Evolutionary conservation across 495 filamentous ascomycete species (phyloP), one percentile per base, ranked within the genome.

Genomic region (Podospora bellae-mahoneyi): DNA sequence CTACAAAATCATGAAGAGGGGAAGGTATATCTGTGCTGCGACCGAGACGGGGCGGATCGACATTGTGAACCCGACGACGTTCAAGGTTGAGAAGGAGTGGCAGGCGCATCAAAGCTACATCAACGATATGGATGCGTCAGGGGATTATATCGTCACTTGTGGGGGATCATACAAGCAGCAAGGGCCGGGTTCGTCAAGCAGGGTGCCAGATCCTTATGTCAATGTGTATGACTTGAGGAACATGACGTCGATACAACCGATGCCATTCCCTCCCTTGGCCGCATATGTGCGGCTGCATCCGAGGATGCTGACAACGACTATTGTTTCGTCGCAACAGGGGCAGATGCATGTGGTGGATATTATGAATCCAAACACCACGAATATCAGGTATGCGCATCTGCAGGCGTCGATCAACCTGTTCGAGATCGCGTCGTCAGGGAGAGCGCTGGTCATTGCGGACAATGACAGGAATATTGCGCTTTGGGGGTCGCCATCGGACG

Each of bases 281-380:
- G 94, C 94, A 23, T 94, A 92, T 80, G 93, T 97, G 13, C 88
- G 95, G 53, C 92, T 98, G 88, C 96, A 99, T 76, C 96, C 96
- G 9, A 90, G 91, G 64, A 90, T 98, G 83, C 90, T 92, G 44
- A 97, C 95, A 3, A 97, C 95, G 0, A 92, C 90, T 74, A 91
- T 98, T 70, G 90, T 98, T 65, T 89, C 90, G 20, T 96, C 94
- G 2, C 91, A 94, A 74, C 89, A 86, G 56, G 95, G 96, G 0
- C 93, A 97, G 77, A 87, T 98, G 68, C 93, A 99, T 72, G 89
- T 97, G 15, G 91, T 97, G 56, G 95, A 99, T 74, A 82, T 99
- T 5, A 92, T 96, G 88, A 97, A 99, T 67, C 91, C 92, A 0
- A 93, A 95, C 74, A 88, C 92, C 15, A 90, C 90, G 73, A 94